Base-by-base conservation (phyloP, 2,329 filamentous ascomycete species). In the Colletotrichum spinosum region DNA sequence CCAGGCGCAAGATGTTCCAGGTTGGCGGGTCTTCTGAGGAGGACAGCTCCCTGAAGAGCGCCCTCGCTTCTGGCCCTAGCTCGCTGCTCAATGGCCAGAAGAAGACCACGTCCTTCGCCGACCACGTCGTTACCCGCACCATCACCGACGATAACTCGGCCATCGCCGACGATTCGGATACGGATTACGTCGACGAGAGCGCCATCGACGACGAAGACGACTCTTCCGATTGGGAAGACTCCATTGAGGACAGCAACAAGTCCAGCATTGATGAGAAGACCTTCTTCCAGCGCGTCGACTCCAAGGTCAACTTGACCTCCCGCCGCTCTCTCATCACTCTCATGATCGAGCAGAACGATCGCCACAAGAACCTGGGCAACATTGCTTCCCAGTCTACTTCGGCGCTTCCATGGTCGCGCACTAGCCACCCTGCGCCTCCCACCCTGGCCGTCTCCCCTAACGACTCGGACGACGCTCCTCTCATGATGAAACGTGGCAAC, bases 221-320 rank as follows among this genome's bases (percentile, higher is more conserved):
- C 66, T 83, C 76, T 64, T 87, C 79, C 53, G 87, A 88, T 59
- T 86, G 87, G 82, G 84, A 90, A 72, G 83, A 87, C 72, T 93
- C 90, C 0, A 88, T 92, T 25, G 92, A 92, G 67, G 92, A 97
- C 71, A 96, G 92, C 74, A 92, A 90, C 62, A 91, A 92, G 70
- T 92, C 92, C 1, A 97, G 92, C 75, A 85, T 94, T 55, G 92
- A 96, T 67, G 91, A 96, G 67, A 90, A 88, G 73, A 86, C 88
- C 17, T 84, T 93, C 72, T 99, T 99, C 85, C 90, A 94, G 77
- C 91, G 96, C 8, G 94, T 98, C 53, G 93, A 97, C 76, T 97
- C 94, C 45, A 90, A 90, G 76, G 88, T 90, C 8, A 93, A 97
- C 73, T 84, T 98, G 34, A 90, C 92, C 2, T 97, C 95, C 1